Percentiles rank a stretch among this genome's conserved stretches.
phyloP scores from a whole-genome alignment of 768 basidiomycete species.

The Scleroderma bovista region DNA sequence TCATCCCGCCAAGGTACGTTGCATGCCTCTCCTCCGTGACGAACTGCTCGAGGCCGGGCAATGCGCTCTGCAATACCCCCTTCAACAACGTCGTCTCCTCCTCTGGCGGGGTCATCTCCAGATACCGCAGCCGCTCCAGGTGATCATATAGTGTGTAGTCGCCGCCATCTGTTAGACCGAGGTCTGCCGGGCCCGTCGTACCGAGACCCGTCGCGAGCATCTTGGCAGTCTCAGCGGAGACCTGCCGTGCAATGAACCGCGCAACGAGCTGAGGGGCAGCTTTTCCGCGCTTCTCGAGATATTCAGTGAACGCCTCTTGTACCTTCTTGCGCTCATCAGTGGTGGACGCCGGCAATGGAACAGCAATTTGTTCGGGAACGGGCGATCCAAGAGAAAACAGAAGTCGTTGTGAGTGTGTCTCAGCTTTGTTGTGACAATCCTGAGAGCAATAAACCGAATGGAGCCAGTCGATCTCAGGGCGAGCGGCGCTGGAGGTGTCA shows the following conservation, averaged over 20 bases:
- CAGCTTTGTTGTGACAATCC: conserved; percentile 52
- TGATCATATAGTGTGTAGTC: conserved; percentile 72
- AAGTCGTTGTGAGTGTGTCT: conserved; percentile 57
- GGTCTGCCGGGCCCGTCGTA: conserved; percentile 9
- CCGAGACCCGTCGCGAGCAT: conserved; percentile 31
- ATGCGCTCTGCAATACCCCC: conserved; percentile 50
- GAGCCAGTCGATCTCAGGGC: conserved; percentile 46
- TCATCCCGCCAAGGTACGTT: conserved; percentile 61
- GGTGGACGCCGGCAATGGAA: conserved; percentile 26
- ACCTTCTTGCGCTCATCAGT: conserved; percentile 48
- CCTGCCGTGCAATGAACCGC: conserved; percentile 68
- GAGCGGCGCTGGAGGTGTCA: conserved; percentile 39
- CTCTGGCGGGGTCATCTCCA: conserved; percentile 46
- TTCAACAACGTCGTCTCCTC: conserved; percentile 48
- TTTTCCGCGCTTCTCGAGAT: conserved; percentile 44
- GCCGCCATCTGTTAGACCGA: conserved; percentile 34
- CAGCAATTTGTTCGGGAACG: conserved; percentile 41
- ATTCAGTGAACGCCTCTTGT: conserved; percentile 53
- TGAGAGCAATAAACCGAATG: conserved; percentile 68
- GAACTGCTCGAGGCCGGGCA: conserved; percentile 71
- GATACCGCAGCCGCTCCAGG: conserved; percentile 65
- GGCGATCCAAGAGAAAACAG: conserved; percentile 66
- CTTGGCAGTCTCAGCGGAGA: conserved; percentile 59
- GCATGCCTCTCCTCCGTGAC: conserved; percentile 59
- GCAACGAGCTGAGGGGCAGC: conserved; percentile 55